phyloP scores from a whole-genome alignment of 345 rosid species.

The Citrus medica region DNA sequence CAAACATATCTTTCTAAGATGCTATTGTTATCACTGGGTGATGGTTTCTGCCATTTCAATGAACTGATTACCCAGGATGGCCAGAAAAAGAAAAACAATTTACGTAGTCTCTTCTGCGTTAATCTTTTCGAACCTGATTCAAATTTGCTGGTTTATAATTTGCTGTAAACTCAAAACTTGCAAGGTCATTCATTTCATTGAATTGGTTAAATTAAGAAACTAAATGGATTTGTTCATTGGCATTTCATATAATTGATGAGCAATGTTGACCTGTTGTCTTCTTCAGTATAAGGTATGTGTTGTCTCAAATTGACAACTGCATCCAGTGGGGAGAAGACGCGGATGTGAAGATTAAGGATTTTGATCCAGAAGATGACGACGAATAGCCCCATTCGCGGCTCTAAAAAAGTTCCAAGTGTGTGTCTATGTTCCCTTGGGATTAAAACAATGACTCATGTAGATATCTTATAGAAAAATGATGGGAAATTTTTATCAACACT shows the following conservation, averaged over 20 bases:
- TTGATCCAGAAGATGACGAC: conserved; percentile 56
- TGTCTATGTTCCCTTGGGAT: not conserved
- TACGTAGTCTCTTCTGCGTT: not conserved
- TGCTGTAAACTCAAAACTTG: not conserved
- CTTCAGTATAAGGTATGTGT: conserved; percentile 64
- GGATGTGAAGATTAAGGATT: conserved; percentile 82
- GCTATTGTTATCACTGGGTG: not conserved
- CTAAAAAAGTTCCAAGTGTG: not conserved
- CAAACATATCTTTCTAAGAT: not conserved
- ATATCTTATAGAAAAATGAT: not conserved
- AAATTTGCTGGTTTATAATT: not conserved
- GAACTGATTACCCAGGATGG: not conserved
- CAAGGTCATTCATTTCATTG: not conserved
- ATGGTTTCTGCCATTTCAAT: not conserved
- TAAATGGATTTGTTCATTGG: not conserved
- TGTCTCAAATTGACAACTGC: conserved; percentile 75
- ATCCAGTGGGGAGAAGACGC: conserved; percentile 86
- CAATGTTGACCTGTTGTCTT: not conserved
- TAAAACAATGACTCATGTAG: not conserved
- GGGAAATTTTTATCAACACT: not conserved
- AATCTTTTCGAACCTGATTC: not conserved
- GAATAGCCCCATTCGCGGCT: conserved; percentile 12
- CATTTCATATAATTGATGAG: not conserved
- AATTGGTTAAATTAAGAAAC: not conserved
- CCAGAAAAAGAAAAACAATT: not conserved